Base-by-base conservation (phyloP, 2,329 filamentous ascomycete species). In the Cylindrodendrum hubeiense region DNA sequence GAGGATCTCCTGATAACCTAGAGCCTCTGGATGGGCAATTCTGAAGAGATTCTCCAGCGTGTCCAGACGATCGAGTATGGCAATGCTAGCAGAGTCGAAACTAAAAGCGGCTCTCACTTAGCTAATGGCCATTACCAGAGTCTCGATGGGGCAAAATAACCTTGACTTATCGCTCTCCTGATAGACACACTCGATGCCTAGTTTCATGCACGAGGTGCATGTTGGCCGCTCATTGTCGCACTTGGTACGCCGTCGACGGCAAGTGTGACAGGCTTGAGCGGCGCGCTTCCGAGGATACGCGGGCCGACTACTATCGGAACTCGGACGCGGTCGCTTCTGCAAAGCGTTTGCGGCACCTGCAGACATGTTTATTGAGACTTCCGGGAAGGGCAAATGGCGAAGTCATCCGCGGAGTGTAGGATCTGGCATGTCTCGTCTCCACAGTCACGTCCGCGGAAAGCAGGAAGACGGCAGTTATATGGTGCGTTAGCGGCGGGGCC, bases 231-330 rank as follows among this genome's bases (percentile, higher is more conserved):
- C 58, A 30, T 60, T 60, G 39, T 60, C 58, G 37, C 58, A 60
- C 30, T 60, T 60, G 46, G 34, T 37, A 2, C 58, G 49, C 15
- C 50, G 49, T 22, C 41, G 19, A 8, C 58, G 58, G 8, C 58
- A 61, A 2, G 50, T 55, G 5, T 21, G 19, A 28, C 58, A 61
- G 15, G 58, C 58, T 17, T 54, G 41, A 5, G 57, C 47, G 5
- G 57, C 57, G 17, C 57, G 57, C 34, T 37, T 60, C 34, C 57
- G 57, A n/a, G 57, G 57, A 53, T 60, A 60, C 47, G 49, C 34
- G 54, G 54, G 54, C 4, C 54, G 54, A 24, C 30, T 21, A 21
- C 3, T 24, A 3, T 57, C 41, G 3, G 19, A 19, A 5, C 21
- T 24, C 10, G 33, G 50, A 19, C 13, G 33, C 15, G 50, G 15